Evolutionary conservation across 192 early-diverging fungal species (phyloP).

Genomic region (Rhizoclosmatium sp.): DNA sequence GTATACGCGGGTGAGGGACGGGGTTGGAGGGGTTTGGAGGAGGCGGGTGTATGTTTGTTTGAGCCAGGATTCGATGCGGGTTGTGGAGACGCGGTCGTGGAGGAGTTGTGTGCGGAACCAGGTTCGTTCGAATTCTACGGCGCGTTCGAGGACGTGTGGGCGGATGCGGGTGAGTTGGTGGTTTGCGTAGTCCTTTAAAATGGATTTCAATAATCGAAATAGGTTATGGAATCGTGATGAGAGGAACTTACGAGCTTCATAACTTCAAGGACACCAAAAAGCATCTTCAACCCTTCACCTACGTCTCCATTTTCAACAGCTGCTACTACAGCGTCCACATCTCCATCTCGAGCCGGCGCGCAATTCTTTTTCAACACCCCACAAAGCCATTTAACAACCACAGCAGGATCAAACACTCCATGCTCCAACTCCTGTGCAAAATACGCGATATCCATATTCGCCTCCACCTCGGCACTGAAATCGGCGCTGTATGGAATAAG

Average conservation of each 20-base stretch:
- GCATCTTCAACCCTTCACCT: conserved; percentile 69
- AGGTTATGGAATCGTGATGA: background rate
- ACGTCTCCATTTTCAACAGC: conserved; percentile 67
- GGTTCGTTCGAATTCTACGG: conserved; percentile 72
- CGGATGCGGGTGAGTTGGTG: conserved; percentile 70
- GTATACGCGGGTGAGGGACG: conserved; percentile 40
- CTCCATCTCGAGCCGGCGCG: conserved; percentile 68
- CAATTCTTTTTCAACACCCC: conserved; percentile 72
- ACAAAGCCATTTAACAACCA: conserved; percentile 67
- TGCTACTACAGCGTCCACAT: conserved; percentile 68
- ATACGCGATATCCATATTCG: conserved; percentile 56
- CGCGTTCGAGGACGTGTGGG: conserved; percentile 69
- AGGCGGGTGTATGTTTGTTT: conserved; percentile 43
- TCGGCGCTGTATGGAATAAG: conserved; percentile 59
- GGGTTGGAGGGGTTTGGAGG: background rate
- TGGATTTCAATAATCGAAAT: background rate
- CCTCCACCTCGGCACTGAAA: conserved; percentile 53
- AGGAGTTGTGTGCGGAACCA: conserved; percentile 63
- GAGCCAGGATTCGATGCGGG: conserved; percentile 17
- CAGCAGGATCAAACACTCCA: conserved; percentile 66
- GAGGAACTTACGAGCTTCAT: conserved; percentile 62
- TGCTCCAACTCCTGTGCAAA: conserved; percentile 58
- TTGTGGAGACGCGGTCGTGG: conserved; percentile 11
- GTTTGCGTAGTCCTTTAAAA: conserved; percentile 68
- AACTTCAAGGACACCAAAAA: conserved; percentile 79